A percentile compares a stretch with the other conserved stretches of the same genome.
Conservation (phyloP, 2,329 filamentous ascomycete species). For the Leptographium radiaticola region DNA sequence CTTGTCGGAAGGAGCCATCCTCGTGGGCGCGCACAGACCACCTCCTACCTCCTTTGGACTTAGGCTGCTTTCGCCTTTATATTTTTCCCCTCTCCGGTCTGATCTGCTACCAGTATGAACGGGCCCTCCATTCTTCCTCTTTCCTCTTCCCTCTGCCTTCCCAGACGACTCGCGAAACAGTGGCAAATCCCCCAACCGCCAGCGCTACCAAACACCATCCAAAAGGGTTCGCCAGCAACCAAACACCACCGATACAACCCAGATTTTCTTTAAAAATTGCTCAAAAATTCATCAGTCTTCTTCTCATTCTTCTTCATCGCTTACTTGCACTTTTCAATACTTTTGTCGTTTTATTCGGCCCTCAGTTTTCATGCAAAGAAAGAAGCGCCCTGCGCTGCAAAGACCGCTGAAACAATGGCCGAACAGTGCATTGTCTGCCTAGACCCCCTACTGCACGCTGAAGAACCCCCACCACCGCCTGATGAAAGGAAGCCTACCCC, state of each 20-base stretch:
- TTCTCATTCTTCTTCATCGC: background rate
- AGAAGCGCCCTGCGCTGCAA: constrained; percentile 4
- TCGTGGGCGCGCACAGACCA: constrained; percentile 1
- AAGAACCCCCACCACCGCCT: constrained; percentile 15
- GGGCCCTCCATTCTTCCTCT: background rate
- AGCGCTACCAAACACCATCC: background rate
- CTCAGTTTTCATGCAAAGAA: constrained; percentile 10
- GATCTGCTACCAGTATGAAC: background rate
- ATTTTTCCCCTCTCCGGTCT: constrained; percentile 10
- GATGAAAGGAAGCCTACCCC: constrained; percentile 2
- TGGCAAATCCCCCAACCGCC: background rate
- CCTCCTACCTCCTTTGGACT: background rate
- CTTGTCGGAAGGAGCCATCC: background rate
- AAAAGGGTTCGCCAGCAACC: background rate
- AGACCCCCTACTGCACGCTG: constrained; percentile 35
- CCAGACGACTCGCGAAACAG: background rate
- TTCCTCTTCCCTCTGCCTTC: background rate
- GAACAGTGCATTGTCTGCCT: constrained; percentile 61
- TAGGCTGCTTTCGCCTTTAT: constrained; percentile 5
- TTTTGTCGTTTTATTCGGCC: background rate
- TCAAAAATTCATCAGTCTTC: background rate
- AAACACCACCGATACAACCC: background rate
- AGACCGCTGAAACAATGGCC: constrained; percentile 25
- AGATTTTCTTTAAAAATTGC: background rate
- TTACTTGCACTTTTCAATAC: background rate